Evolutionary conservation across 202 grass and related monocot species (phyloP), one percentile per base, ranked within the genome.

Genomic region (Miscanthus sacchariflorus): DNA sequence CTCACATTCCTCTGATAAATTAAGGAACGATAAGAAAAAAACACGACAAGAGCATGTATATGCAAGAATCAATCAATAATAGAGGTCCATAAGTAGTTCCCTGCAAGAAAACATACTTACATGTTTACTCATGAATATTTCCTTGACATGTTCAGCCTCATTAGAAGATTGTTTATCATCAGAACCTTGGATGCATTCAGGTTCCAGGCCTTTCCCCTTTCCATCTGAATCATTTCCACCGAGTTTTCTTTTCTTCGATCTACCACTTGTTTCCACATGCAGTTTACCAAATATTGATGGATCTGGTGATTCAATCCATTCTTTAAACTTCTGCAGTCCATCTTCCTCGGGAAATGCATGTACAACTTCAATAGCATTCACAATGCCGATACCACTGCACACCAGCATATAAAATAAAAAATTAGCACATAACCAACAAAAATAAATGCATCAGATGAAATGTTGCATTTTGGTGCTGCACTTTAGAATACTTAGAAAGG

Each of bases 301-400:
- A 93, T 98, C 96, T 3, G 96, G 96, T 71, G 96, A 98, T 88
- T 96, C 94, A 89, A 98, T 89, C 96, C 96, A 98, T 88, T 98
- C 90, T 90, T 91, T 96, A 82, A 98, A 96, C 81, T 91, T 90
- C 12, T 93, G 86, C 39, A 98, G 83, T 54, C 96, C 96, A 92
- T 98, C 94, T 90, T 98, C 94, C 79, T 95, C 92, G n/a, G 96
- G 92, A 89, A 98, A 96, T 81, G 96, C 96, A 81, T 94, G 91
- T 63, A 94, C 87, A 89, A 98, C 96, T 87, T 98, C 96, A 90
- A 98, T 98, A 81, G 96, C 92, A 90, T 96, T 98, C 76, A 98
- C 96, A 72, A 98, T 98, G 66, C 96, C 96, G 79, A 98, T 98
- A 70, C 96, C 96, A 92, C 96, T 98, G 85, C 86, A 91, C 40